Conservation (phyloP, 2,329 filamentous ascomycete species). For the Talaromyces amestolkiae region DNA sequence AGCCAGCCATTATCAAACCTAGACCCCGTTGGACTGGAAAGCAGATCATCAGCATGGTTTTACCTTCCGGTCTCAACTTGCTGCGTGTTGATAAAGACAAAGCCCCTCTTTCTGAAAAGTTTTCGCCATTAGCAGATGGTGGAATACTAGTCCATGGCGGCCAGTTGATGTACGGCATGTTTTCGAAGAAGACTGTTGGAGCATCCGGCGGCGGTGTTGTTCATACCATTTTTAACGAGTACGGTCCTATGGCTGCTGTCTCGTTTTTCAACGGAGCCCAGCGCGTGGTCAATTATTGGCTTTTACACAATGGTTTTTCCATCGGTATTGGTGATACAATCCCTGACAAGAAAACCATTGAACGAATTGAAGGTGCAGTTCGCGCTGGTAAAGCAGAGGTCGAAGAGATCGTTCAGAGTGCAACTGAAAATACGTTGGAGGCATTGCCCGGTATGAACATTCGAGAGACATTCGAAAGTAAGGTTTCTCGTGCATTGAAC, state of each 20-base stretch:
- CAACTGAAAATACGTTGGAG: conserved; percentile 84
- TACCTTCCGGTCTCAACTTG: conserved; percentile 81
- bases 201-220: conserved; percentile 87
- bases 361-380: conserved; percentile 79
- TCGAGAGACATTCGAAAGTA: conserved; percentile 95
- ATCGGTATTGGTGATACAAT: conserved; percentile 99
- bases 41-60: conserved; percentile 90
- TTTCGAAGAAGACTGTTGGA: conserved; percentile 93
- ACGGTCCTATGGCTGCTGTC: conserved; percentile 80
- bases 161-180: conserved; percentile 82
- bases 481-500: conserved; percentile 91
- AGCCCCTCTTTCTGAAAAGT: conserved; percentile 51
- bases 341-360: conserved; percentile 79
- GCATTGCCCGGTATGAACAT: conserved; percentile 98
- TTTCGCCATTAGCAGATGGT: conserved; percentile 68
- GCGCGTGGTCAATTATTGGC: conserved; percentile 94
- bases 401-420: conserved; percentile 68
- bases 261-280: conserved; percentile 95
- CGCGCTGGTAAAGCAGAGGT: conserved; percentile 79
- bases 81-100: conserved; percentile 64
- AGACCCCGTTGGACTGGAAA: conserved; percentile 95
- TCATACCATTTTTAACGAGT: conserved; percentile 94
- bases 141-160: conserved; percentile 81
- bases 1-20: conserved; percentile 91
- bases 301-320: conserved; percentile 92